Base-by-base conservation (phyloP, 2,329 filamentous ascomycete species). In the Coccinonectria pachysandricola region DNA sequence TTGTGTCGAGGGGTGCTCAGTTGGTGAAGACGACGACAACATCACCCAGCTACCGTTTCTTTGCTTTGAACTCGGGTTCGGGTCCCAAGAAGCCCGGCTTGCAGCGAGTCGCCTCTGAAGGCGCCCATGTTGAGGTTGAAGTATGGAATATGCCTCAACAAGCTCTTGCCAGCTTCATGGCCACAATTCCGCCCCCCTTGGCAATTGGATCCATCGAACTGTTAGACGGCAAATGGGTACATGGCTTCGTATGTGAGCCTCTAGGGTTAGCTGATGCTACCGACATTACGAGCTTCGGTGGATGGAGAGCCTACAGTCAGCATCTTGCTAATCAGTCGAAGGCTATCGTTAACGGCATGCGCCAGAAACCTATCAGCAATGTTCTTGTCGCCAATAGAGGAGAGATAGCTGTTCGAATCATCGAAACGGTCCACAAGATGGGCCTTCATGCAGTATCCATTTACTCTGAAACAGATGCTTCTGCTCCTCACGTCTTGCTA, bases 351-450 rank as follows among this genome's bases (percentile, higher is more conserved):
- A 28, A 30, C 6, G 23, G 19, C 2, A 15, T 15, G 5, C 6
- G 6, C 2, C 12, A 27, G 8, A 7, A 14, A 9, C 4, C 17
- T 4, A 42, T 54, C 9, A 46, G 40, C 4, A 46, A 34, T 8
- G 40, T 57, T n/a, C 60, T 85, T 1, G 79, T 85, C 38, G 79
- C 79, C 7, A 86, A 85, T 45, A 65, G 80, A 37, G 80, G 71
- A 0, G 54, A 63, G 18, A 49, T 49, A 16, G 80, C 80, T 12
- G 58, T 82, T 52, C 71, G 80, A 30, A 79, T 85, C 19, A 72
- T 76, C 35, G 62, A 67, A 23, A 83, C 79, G 11, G 71, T 79
- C 11, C 64, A 70, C 10, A 65, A 73, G 35, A 69, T 79, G 46
- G 75, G 76, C 14, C 74, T 84, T 40, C 64, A 67, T 22, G 76